Percentiles rank a stretch among this genome's conserved stretches.
Evolutionary conservation across 2,329 filamentous ascomycete genomes (phyloP).

Genomic region (Septoria linicola): DNA sequence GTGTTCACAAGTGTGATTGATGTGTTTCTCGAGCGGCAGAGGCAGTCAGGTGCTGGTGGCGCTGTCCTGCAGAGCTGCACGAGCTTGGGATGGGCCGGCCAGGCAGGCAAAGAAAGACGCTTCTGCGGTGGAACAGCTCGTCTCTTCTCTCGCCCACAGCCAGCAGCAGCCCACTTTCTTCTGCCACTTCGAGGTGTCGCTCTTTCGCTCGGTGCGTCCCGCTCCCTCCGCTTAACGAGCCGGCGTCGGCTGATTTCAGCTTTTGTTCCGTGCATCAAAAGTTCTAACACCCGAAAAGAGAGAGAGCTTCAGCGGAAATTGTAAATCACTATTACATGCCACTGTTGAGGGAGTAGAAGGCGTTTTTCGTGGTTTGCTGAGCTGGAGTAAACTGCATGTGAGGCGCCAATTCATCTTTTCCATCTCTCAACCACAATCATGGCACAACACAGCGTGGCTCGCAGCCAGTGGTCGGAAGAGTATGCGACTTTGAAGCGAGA

Average conservation of each 20-base stretch:
- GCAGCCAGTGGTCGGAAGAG: slow-evolving; percentile 70
- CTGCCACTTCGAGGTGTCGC: slow-evolving; percentile 10
- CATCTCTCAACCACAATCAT: background rate
- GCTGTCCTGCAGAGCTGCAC: slow-evolving; percentile 12
- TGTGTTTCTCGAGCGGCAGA: background rate
- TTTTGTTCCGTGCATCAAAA: slow-evolving; percentile 4
- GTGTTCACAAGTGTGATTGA: no score
- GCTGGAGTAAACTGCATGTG: no score
- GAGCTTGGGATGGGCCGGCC: slow-evolving; percentile 4
- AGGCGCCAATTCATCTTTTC: background rate
- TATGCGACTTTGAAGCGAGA: slow-evolving; percentile 86
- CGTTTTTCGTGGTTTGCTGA: no score
- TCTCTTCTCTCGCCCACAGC: background rate
- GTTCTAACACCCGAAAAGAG: no score
- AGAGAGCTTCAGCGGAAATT: no score
- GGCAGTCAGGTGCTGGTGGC: slow-evolving; percentile 7
- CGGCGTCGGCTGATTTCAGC: slow-evolving; percentile 6
- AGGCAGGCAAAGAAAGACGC: background rate
- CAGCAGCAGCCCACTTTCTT: slow-evolving; percentile 6
- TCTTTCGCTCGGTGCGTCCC: background rate
- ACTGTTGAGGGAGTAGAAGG: no score
- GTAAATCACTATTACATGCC: no score
- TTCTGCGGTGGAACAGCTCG: no score
- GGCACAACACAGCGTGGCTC: slow-evolving; percentile 9
- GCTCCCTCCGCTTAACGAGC: slow-evolving; percentile 1